Evolutionary conservation across 352 stramenopile genomes (phyloP), one percentile per base, ranked within the genome.

Genomic region (Globisporangium okanoganense): DNA sequence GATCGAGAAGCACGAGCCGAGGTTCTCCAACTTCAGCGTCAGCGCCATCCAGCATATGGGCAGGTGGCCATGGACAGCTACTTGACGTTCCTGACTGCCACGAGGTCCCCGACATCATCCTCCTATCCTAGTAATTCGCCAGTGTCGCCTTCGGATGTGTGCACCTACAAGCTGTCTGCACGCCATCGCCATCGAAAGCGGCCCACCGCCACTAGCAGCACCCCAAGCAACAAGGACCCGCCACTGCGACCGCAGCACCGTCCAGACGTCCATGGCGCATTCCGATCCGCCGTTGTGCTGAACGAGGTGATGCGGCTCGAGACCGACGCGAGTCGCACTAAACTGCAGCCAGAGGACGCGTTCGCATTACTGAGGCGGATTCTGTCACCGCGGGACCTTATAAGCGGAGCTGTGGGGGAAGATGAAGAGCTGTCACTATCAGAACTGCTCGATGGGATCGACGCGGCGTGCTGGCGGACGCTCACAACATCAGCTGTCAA

Each of bases 401-500:
- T n/a, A 25, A 22, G 22, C n/a, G 44, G 31, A 53, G 24, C 29
- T 13, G 24, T 7, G 20, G 14, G 4, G 1, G 27, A 20, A 6
- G n/a, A n/a, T n/a, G 29, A 7, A n/a, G 9, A 6, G 27, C 13
- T 61, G 8, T 52, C 43, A 13, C 9, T 58, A 12, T 25, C 54
- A 0, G 55, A 71, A 54, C 38, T 82, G 22, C 43, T 82, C 0
- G 20, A 20, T 55, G 63, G 56, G 10, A 41, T 82, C n/a, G 67
- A 75, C 51, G 47, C 55, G 31, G 76, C 76, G 24, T 85, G 76
- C 25, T 85, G 73, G 73, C 64, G 65, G 27, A 38, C 55, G 5
- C 60, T 72, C 43, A 25, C 57, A n/a, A n/a, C n/a, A n/a, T n/a
- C n/a, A n/a, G 8, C 41, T 1, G 38, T 33, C 0, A 27, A 62